Evolutionary conservation across 2,329 filamentous ascomycete species (phyloP).

Genomic region (Pseudopyricularia cyperi): DNA sequence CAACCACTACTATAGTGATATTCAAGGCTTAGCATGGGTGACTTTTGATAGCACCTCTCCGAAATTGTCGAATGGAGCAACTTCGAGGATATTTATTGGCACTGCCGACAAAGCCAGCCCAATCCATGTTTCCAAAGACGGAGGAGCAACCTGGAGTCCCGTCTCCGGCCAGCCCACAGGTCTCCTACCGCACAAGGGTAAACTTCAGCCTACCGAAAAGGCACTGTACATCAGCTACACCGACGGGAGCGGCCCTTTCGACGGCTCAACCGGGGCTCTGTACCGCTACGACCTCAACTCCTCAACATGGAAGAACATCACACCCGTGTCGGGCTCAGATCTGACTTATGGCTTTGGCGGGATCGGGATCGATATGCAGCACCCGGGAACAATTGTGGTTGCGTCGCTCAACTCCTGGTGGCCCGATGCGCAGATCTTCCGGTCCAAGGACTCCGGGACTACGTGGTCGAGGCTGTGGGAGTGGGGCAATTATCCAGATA

Average conservation of each 20-base stretch:
- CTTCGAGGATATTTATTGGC: slow-evolving; percentile 43
- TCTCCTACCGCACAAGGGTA: slow-evolving; percentile 41
- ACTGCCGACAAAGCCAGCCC: slow-evolving; percentile 40
- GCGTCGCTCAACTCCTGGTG: slow-evolving; percentile 46
- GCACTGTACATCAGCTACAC: slow-evolving; percentile 40
- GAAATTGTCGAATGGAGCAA: slow-evolving; percentile 26
- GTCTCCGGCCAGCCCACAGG: slow-evolving; percentile 35
- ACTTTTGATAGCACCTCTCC: slow-evolving; percentile 41
- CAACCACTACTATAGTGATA: slow-evolving; percentile 20
- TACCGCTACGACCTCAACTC: slow-evolving; percentile 38
- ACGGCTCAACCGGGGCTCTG: slow-evolving; percentile 38
- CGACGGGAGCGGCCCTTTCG: slow-evolving; percentile 43
- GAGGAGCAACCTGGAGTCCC: slow-evolving; percentile 36
- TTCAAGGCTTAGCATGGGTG: slow-evolving; percentile 35
- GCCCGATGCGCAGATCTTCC: slow-evolving; percentile 42
- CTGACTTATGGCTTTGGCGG: slow-evolving; percentile 44
- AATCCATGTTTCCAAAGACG: slow-evolving; percentile 39
- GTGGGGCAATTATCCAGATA: slow-evolving; percentile 30
- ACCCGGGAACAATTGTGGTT: slow-evolving; percentile 42
- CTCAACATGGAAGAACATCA: slow-evolving; percentile 41
- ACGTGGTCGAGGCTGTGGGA: slow-evolving; percentile 42
- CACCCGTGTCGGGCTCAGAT: slow-evolving; percentile 31
- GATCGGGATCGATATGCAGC: slow-evolving; percentile 36
- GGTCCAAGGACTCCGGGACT: slow-evolving; percentile 39
- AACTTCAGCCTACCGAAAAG: slow-evolving; percentile 35